A percentile compares a stretch with the other conserved stretches of the same genome.
Conservation (phyloP, 2,329 filamentous ascomycete species). For the Pseudogymnoascus sp. region DNA sequence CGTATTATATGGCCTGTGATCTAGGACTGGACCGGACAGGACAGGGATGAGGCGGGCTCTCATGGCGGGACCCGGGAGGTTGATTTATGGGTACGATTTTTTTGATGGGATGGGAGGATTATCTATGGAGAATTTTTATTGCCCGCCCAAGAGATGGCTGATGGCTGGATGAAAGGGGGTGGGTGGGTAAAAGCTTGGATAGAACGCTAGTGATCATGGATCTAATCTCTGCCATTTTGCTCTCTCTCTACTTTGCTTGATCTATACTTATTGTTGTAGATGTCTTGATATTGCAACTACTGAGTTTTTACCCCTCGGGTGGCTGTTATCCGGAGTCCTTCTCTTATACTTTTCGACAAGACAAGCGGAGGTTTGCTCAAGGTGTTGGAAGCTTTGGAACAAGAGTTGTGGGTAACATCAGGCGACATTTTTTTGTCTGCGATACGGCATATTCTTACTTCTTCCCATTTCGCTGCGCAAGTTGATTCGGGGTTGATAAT, state of each 20-base stretch:
- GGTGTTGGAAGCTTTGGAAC: too few species aligned
- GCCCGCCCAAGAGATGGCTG: constrained; percentile 1
- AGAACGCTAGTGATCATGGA: constrained; percentile 9
- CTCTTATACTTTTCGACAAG: too few species aligned
- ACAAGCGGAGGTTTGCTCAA: too few species aligned
- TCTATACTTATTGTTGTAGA: not conserved
- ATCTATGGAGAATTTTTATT: not conserved
- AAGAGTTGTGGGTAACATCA: too few species aligned
- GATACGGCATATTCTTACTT: too few species aligned
- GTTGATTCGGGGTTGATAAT: too few species aligned
- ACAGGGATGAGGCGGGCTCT: not conserved
- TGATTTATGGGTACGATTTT: not conserved
- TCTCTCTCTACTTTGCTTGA: not conserved
- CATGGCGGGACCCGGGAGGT: not conserved
- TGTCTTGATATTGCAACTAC: not conserved
- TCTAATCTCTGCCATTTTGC: constrained; percentile 2
- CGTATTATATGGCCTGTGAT: constrained; percentile 6
- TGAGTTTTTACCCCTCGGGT: too few species aligned
- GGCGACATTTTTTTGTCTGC: too few species aligned
- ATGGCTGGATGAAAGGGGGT: not conserved
- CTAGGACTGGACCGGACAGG: not conserved
- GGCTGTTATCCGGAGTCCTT: too few species aligned
- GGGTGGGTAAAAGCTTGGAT: constrained; percentile 1
- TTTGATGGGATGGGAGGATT: not conserved
- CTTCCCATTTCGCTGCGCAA: too few species aligned